phyloP scores from a whole-genome alignment of 2,329 filamentous ascomycete species.

The Didymella glomerata region DNA sequence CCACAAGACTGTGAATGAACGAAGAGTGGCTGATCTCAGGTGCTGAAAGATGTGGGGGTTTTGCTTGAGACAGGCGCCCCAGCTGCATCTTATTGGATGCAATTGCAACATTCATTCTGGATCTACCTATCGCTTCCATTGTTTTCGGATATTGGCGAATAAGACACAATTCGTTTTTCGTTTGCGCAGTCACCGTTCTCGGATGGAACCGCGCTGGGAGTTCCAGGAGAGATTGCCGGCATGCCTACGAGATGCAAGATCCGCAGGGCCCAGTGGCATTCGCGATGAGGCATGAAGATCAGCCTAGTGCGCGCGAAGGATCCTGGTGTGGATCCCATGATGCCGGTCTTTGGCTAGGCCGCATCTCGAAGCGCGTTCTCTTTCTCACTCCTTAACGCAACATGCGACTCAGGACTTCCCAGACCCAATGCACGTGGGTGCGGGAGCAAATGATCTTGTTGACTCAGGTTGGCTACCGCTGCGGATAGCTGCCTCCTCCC shows the following conservation, averaged over 20 bases:
- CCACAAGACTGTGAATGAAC: slow-evolving; percentile 41
- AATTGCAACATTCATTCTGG: slow-evolving; percentile 18
- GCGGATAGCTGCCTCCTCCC: slow-evolving; percentile 35
- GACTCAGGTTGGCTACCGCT: slow-evolving; percentile 25
- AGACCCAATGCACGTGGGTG: slow-evolving; percentile 28
- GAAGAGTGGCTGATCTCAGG: slow-evolving; percentile 38
- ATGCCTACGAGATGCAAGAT: slow-evolving; percentile 15
- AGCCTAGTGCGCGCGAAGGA: slow-evolving; percentile 28
- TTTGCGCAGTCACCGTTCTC: not conserved
- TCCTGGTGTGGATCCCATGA: slow-evolving; percentile 36
- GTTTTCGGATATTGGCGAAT: slow-evolving; percentile 5
- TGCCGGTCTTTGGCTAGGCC: slow-evolving; percentile 30
- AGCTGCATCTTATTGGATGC: slow-evolving; percentile 39
- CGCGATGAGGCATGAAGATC: slow-evolving; percentile 22
- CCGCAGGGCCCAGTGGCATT: slow-evolving; percentile 15
- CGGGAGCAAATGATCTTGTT: slow-evolving; percentile 16
- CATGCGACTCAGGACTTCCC: slow-evolving; percentile 19
- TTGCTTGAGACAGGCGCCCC: slow-evolving; percentile 34
- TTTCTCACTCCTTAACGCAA: slow-evolving; percentile 18
- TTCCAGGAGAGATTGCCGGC: slow-evolving; percentile 8
- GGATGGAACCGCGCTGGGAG: not conserved
- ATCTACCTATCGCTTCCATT: slow-evolving; percentile 11
- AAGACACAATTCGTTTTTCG: slow-evolving; percentile 7
- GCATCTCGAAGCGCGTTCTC: slow-evolving; percentile 24
- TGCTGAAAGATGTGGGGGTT: slow-evolving; percentile 45